Conservation (phyloP, 169 alveolate species). For the Cryptosporidium meleagridis region DNA sequence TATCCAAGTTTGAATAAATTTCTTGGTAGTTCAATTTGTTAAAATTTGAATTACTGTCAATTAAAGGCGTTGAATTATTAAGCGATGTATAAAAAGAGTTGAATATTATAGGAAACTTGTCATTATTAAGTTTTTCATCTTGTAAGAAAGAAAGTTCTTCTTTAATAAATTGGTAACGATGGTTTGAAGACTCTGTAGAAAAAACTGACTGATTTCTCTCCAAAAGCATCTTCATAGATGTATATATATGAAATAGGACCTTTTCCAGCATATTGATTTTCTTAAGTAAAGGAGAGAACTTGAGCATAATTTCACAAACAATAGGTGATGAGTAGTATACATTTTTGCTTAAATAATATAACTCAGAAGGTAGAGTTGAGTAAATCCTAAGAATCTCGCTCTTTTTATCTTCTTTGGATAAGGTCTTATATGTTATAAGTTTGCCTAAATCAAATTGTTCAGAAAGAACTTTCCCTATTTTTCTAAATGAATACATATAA, state of each 20-base stretch:
- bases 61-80: conserved; percentile 53
- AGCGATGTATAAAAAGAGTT: conserved; percentile 52
- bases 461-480: background rate
- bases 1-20: conserved; percentile 34
- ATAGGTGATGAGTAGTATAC: conserved; percentile 51
- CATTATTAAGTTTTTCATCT: conserved; percentile 2
- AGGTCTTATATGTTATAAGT: background rate
- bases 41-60: conserved; percentile 44
- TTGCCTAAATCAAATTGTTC: background rate
- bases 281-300: conserved; percentile 38
- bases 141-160: conserved; percentile 35
- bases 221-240: conserved; percentile 25
- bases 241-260: conserved; percentile 32
- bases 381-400: conserved; percentile 25
- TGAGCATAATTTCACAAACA: conserved; percentile 45
- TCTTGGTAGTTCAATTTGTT: conserved; percentile 46
- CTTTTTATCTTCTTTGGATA: conserved; percentile 47
- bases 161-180: conserved; percentile 32
- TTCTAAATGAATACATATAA: background rate
- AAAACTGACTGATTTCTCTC: conserved; percentile 18
- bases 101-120: conserved; percentile 50
- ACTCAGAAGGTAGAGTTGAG: conserved; percentile 38
- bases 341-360: conserved; percentile 56
- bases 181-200: conserved; percentile 26
- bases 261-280: conserved; percentile 50